Conservation (phyloP, 306 rosid species). For the Malus sylvestris region DNA sequence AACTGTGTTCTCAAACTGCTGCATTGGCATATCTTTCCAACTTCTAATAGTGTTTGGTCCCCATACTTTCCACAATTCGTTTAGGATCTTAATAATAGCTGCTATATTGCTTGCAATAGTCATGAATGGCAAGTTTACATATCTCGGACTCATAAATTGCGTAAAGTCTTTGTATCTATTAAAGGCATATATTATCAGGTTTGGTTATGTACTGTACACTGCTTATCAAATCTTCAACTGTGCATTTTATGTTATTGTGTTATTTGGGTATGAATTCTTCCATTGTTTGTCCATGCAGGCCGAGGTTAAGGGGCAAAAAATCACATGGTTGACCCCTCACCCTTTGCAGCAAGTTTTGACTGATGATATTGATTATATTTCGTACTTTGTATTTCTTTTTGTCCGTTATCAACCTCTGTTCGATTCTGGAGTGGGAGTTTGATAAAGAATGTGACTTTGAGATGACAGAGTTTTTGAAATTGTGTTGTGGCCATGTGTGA, state of each 20-base stretch:
- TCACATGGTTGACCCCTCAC: slow-evolving; percentile 92
- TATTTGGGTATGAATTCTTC: neutral
- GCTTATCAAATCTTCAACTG: neutral
- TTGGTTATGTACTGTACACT: neutral
- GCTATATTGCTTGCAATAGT: slow-evolving; percentile 7
- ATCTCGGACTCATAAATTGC: slow-evolving; percentile 67
- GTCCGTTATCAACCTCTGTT: neutral
- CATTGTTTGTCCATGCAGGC: slow-evolving; percentile 48
- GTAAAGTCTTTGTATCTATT: slow-evolving; percentile 79
- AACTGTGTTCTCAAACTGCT: too few species aligned
- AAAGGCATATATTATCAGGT: slow-evolving; percentile 97
- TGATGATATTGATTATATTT: slow-evolving; percentile 58
- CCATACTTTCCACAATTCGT: too few species aligned
- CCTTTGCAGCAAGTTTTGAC: slow-evolving; percentile 80
- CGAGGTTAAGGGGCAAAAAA: slow-evolving; percentile 65
- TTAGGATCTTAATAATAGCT: too few species aligned
- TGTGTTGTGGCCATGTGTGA: too few species aligned
- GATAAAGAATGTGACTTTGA: too few species aligned
- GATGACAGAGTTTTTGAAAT: too few species aligned
- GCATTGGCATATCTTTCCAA: too few species aligned
- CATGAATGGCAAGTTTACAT: slow-evolving; percentile 93
- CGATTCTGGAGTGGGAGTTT: too few species aligned
- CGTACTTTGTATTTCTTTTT: neutral
- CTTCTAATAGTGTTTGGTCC: too few species aligned
- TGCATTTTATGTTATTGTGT: neutral